Evolutionary conservation across 768 basidiomycete genomes (phyloP).

Genomic region (Crucibulum laeve): DNA sequence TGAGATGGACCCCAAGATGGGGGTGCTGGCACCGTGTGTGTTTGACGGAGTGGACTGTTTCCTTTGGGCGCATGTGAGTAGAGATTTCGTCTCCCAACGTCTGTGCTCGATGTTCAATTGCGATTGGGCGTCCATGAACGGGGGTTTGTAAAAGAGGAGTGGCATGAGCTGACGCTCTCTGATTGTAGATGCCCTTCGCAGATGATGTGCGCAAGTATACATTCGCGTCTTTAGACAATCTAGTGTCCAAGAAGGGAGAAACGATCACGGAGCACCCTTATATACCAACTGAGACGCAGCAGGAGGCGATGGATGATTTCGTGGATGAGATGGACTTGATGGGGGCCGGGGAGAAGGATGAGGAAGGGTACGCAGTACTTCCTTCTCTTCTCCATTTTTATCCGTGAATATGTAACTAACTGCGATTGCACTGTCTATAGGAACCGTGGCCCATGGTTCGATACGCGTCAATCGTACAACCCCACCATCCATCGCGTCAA

Average conservation of each 20-base stretch:
- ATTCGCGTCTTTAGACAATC: conserved; percentile 74
- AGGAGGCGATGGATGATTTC: conserved; percentile 79
- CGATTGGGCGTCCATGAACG: no score
- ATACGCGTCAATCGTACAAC: conserved; percentile 74
- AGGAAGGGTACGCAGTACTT: conserved; percentile 54
- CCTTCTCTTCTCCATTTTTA: neutral
- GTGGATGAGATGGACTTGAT: conserved; percentile 89
- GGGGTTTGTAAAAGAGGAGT: no score
- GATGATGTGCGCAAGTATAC: conserved; percentile 89
- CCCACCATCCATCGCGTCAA: conserved; percentile 89
- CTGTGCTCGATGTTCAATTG: no score
- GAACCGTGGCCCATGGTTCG: conserved; percentile 68
- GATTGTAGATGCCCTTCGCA: conserved; percentile 89
- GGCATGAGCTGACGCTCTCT: no score
- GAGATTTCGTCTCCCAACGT: neutral
- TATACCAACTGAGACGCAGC: conserved; percentile 74
- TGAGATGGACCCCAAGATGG: conserved; percentile 80
- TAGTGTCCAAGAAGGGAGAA: conserved; percentile 76
- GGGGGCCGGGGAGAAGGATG: conserved; percentile 70
- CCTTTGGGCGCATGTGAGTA: conserved; percentile 74
- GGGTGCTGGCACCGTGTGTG: conserved; percentile 59
- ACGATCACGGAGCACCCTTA: conserved; percentile 71
- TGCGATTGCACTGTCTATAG: conserved; percentile 42
- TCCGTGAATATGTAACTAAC: conserved; percentile 1
- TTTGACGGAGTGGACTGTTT: conserved; percentile 74